Percentiles rank a stretch among this genome's conserved stretches.
phyloP scores from a whole-genome alignment of 257 asterid species.

The Lycium ferocissimum region DNA sequence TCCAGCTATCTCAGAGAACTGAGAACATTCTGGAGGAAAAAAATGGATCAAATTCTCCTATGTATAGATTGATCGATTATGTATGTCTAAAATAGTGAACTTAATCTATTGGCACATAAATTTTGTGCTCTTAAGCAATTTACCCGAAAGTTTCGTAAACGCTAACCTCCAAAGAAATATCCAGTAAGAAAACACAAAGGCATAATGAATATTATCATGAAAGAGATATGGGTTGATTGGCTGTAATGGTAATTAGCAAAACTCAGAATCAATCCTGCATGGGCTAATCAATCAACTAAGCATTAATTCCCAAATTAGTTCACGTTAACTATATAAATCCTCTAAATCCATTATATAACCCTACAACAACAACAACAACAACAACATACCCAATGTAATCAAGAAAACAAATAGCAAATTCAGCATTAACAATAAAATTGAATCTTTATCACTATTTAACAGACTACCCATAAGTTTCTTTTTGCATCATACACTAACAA shows the following conservation, averaged over 20 bases:
- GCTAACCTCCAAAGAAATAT: not conserved
- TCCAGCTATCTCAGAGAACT: not conserved
- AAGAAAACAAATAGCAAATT: slow-evolving; percentile 10
- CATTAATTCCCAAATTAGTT: not conserved
- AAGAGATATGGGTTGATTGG: too few relatives aligned
- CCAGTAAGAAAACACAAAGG: not conserved
- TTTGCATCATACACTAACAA: not conserved
- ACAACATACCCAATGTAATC: too few relatives aligned
- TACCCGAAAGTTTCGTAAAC: not conserved
- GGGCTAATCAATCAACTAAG: not conserved
- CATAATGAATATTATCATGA: too few relatives aligned
- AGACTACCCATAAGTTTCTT: not conserved
- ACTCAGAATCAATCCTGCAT: too few relatives aligned
- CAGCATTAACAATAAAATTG: not conserved
- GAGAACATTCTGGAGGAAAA: not conserved
- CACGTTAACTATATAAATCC: not conserved
- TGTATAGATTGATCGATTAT: not conserved
- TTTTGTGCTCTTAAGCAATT: not conserved
- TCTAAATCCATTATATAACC: not conserved
- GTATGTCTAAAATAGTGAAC: slow-evolving; percentile 1
- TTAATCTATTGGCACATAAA: not conserved
- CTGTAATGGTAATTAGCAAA: too few relatives aligned
- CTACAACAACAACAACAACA: too few relatives aligned
- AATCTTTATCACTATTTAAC: not conserved
- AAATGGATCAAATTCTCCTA: not conserved